Percentiles rank a stretch among this genome's conserved stretches.
phyloP scores from a whole-genome alignment of 148 eudicot genomes.

The Linanthus parryae region DNA sequence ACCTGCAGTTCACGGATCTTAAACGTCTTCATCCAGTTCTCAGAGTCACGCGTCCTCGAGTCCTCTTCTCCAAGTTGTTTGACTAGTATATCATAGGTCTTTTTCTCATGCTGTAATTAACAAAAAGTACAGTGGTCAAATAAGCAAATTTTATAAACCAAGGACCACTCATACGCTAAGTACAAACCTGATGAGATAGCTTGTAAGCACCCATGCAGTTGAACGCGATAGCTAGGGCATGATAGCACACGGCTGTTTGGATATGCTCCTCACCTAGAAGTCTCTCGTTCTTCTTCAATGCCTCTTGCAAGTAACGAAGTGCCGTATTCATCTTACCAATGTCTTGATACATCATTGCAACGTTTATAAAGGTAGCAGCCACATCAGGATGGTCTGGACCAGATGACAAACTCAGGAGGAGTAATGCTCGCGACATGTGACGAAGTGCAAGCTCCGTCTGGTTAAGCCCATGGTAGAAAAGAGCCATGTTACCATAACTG shows the following conservation, averaged over 20 bases:
- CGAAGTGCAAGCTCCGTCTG: constrained; percentile 91
- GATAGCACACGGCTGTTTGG: constrained; percentile 97
- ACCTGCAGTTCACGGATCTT: constrained; percentile 91
- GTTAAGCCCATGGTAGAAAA: constrained; percentile 93
- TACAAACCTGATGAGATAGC: constrained; percentile 85
- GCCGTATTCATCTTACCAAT: constrained; percentile 86
- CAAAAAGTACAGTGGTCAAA: background rate
- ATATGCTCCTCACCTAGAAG: constrained; percentile 94
- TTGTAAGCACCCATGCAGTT: constrained; percentile 92
- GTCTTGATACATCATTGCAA: constrained; percentile 99
- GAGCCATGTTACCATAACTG: constrained; percentile 99
- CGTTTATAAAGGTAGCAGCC: constrained; percentile 91
- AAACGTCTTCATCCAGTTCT: constrained; percentile 92
- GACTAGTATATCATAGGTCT: constrained; percentile 87
- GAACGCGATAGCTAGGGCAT: constrained; percentile 93
- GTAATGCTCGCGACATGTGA: constrained; percentile 92
- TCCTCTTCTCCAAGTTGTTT: constrained; percentile 98
- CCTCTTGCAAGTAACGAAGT: constrained; percentile 95
- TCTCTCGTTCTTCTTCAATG: constrained; percentile 85
- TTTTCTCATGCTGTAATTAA: constrained; percentile 86
- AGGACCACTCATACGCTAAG: background rate
- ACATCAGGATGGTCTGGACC: constrained; percentile 99
- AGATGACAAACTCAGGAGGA: constrained; percentile 78
- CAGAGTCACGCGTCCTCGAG: constrained; percentile 90
- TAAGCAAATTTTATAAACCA: background rate